Evolutionary conservation across 192 early-diverging fungal genomes (phyloP), one percentile per base, ranked within the genome.

Genomic region (Umbelopsis sp.): DNA sequence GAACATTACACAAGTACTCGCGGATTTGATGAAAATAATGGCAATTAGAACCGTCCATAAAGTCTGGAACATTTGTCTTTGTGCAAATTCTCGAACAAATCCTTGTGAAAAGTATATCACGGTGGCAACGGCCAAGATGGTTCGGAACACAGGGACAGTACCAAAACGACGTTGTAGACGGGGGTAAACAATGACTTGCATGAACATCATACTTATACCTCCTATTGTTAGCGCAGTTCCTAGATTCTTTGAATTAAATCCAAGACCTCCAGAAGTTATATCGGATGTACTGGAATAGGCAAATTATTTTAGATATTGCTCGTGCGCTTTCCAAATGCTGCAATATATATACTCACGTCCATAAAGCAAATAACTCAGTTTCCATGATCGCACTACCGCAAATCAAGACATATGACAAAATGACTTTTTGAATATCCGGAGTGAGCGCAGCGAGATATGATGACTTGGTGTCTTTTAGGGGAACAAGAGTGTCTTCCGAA

Each of bases 121-220:
- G 2, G 43, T 20, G 17, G 29, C 50, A 14, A 54, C 29, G 17
- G 51, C 49, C 17, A 71, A 66, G 9, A 77, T 82, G 0, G 20
- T 22, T n/a, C 72, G 80, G 65, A 80, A 86, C 53, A 78, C 80
- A 24, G 44, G 49, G 1, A 86, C 49, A 0, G 74, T 73, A 26
- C 85, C 85, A 47, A 75, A 76, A 44, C 76, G 79, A 59, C 77
- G 81, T 45, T 83, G 80, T 25, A 81, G 45, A 2, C 68, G 70
- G 1, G 83, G 83, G 45, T 82, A 87, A 0, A 75, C 71, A 22
- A 82, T 34, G 1, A 87, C 71, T 65, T 87, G 86, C 45, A 85
- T 29, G 68, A 79, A 83, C 36, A 87, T 5, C 1, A 80, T 77
- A 1, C 74, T 70, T 17, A 82, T 22, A 8, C 82, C 79, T 0